phyloP scores from a whole-genome alignment of 2,329 filamentous ascomycete species.

The Fusarium pilosicola region DNA sequence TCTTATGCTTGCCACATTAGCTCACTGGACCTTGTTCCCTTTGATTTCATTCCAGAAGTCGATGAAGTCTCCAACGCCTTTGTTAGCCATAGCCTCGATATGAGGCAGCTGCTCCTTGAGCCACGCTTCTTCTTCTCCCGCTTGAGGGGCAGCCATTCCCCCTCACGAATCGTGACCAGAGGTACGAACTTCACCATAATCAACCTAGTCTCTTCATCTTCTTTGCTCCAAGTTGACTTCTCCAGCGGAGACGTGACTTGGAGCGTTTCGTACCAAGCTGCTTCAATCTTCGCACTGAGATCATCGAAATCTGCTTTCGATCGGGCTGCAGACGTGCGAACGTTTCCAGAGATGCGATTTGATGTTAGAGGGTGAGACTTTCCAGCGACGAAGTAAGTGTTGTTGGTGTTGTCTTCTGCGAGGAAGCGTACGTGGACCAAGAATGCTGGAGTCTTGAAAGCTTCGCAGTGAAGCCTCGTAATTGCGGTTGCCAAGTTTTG shows the following conservation, averaged over 20 bases:
- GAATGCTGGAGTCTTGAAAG: conserved; percentile 29
- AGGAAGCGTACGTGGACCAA: conserved; percentile 34
- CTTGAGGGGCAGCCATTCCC: conserved; percentile 33
- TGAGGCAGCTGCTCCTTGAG: conserved; percentile 18
- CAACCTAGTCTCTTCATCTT: conserved; percentile 12
- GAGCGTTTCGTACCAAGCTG: conserved; percentile 15
- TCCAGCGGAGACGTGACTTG: background rate
- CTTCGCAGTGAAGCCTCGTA: conserved; percentile 21
- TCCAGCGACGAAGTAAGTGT: conserved; percentile 28
- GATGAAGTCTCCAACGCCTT: conserved; percentile 17
- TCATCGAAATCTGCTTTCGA: conserved; percentile 23
- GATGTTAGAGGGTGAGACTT: background rate
- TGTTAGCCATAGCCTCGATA: conserved; percentile 22
- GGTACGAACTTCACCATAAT: conserved; percentile 29
- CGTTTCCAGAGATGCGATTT: conserved; percentile 29
- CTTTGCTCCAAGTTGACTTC: background rate
- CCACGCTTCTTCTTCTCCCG: conserved; percentile 31
- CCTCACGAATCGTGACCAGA: conserved; percentile 31
- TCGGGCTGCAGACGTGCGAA: conserved; percentile 20
- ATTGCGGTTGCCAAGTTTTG: conserved; percentile 19
- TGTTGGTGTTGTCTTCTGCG: background rate
- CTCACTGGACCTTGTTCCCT: too few species aligned
- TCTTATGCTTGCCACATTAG: background rate
- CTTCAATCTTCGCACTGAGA: conserved; percentile 21
- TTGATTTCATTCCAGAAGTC: conserved; percentile 2